Conservation (phyloP, 192 early-diverging fungal species). For the Funneliformis geosporum region DNA sequence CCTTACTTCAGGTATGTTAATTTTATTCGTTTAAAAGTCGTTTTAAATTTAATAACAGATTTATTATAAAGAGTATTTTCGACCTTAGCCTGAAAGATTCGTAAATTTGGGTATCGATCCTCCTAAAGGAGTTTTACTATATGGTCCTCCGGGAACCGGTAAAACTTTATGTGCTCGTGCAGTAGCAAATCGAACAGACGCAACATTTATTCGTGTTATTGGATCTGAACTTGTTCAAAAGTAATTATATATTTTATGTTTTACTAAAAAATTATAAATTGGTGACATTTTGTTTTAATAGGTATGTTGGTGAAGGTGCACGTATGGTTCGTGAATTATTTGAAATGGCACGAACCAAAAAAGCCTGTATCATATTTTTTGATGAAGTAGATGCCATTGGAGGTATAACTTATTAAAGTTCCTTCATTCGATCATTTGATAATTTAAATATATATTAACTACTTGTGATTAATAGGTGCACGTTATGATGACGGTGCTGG, state of each 20-base stretch:
- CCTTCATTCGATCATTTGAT: neutral
- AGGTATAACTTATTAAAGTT: conserved; percentile 18
- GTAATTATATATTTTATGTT: conserved; percentile 34
- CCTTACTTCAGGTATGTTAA: conserved; percentile 69
- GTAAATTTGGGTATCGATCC: conserved; percentile 99
- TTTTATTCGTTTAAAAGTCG: neutral
- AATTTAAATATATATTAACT: neutral
- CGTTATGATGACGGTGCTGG: conserved; percentile 98
- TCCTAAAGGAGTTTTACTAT: conserved; percentile 97
- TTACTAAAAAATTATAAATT: conserved; percentile 1
- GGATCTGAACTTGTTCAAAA: conserved; percentile 99
- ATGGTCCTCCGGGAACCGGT: conserved; percentile 95
- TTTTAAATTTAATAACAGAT: neutral
- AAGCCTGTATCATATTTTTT: conserved; percentile 99
- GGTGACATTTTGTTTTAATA: conserved; percentile 19
- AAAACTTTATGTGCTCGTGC: conserved; percentile 98
- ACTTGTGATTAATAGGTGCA: conserved; percentile 56
- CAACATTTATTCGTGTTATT: conserved; percentile 99
- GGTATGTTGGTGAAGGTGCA: conserved; percentile 98
- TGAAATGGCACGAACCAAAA: conserved; percentile 99
- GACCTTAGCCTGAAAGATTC: conserved; percentile 84
- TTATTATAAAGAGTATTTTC: neutral
- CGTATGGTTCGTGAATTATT: conserved; percentile 99
- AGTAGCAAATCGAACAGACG: conserved; percentile 98
- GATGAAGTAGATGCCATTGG: conserved; percentile 99